Percentiles rank a stretch among this genome's conserved stretches.
Conservation (phyloP, 2,329 filamentous ascomycete genomes). For the Verticillium longisporum region DNA sequence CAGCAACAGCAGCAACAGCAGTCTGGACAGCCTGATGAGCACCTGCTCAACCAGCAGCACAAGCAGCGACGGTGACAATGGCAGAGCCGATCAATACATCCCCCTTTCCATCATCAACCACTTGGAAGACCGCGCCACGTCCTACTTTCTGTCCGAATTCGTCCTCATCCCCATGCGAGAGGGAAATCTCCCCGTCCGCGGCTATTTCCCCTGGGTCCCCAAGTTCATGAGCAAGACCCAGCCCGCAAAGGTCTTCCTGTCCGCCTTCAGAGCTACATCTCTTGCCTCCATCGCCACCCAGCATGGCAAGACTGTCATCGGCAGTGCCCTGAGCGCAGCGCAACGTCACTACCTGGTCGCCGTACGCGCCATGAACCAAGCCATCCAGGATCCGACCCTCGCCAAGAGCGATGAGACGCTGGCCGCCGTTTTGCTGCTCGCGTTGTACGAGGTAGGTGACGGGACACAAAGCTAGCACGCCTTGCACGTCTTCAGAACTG, state of each 20-base stretch:
- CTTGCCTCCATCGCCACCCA: slow-evolving; percentile 9
- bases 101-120: slow-evolving; percentile 7
- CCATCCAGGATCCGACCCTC: slow-evolving; percentile 9
- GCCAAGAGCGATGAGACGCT: slow-evolving; percentile 11
- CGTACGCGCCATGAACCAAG: slow-evolving; percentile 10
- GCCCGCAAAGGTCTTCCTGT: slow-evolving; percentile 9
- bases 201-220: slow-evolving; percentile 11
- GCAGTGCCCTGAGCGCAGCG: slow-evolving; percentile 4
- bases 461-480: not conserved
- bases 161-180: slow-evolving; percentile 7
- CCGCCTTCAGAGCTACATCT: slow-evolving; percentile 11
- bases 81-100: slow-evolving; percentile 7
- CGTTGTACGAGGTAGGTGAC: slow-evolving; percentile 9
- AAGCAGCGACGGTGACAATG: slow-evolving; percentile 1
- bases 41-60: not conserved
- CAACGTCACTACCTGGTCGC: slow-evolving; percentile 11
- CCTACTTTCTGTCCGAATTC: slow-evolving; percentile 12
- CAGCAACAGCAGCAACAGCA: not conserved
- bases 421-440: slow-evolving; percentile 10
- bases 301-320: slow-evolving; percentile 1
- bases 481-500: not conserved
- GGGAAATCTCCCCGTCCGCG: slow-evolving; percentile 1
- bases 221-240: slow-evolving; percentile 7
- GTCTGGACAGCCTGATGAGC: not conserved
- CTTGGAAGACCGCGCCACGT: slow-evolving; percentile 9